Conservation (phyloP, 2,329 filamentous ascomycete species). For the Blastomyces silverae region DNA sequence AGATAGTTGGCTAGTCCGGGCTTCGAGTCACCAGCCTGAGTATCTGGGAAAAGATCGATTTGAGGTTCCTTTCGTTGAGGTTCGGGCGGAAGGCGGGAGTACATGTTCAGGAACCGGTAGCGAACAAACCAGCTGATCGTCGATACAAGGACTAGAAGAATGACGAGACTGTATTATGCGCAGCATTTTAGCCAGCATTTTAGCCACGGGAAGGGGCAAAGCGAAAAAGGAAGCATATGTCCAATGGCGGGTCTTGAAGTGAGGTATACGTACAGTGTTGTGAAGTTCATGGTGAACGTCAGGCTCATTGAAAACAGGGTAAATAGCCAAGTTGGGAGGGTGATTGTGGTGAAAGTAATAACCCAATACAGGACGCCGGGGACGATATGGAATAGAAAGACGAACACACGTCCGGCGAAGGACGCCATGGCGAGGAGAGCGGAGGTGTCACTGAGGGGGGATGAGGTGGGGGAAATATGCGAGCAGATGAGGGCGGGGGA, state of each 20-base stretch:
- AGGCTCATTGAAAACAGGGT: slow-evolving; percentile 83
- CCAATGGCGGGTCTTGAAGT: neutral
- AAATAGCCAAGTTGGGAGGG: slow-evolving; percentile 81
- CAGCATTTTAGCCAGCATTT: neutral
- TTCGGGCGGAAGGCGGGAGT: slow-evolving; percentile 84
- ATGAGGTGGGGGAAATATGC: slow-evolving; percentile 13
- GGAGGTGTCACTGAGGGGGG: slow-evolving; percentile 6
- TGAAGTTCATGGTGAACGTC: slow-evolving; percentile 98
- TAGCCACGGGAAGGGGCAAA: neutral
- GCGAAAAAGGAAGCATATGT: no score
- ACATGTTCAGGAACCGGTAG: slow-evolving; percentile 96
- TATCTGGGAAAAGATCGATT: slow-evolving; percentile 89
- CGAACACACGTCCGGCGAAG: slow-evolving; percentile 27
- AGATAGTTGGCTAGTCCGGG: slow-evolving; percentile 91
- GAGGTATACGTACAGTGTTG: slow-evolving; percentile 63
- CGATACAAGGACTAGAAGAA: slow-evolving; percentile 69
- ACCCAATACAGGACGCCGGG: slow-evolving; percentile 65
- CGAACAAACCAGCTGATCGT: slow-evolving; percentile 87
- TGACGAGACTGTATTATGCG: slow-evolving; percentile 55
- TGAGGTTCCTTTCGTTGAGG: slow-evolving; percentile 94
- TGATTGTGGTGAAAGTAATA: slow-evolving; percentile 80
- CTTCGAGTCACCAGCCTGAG: slow-evolving; percentile 82
- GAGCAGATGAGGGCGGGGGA: slow-evolving; percentile 13
- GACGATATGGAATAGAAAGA: slow-evolving; percentile 48
- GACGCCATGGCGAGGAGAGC: slow-evolving; percentile 20